Evolutionary conservation across 495 filamentous ascomycete genomes (phyloP).

Genomic region (Penicillium roqueforti): DNA sequence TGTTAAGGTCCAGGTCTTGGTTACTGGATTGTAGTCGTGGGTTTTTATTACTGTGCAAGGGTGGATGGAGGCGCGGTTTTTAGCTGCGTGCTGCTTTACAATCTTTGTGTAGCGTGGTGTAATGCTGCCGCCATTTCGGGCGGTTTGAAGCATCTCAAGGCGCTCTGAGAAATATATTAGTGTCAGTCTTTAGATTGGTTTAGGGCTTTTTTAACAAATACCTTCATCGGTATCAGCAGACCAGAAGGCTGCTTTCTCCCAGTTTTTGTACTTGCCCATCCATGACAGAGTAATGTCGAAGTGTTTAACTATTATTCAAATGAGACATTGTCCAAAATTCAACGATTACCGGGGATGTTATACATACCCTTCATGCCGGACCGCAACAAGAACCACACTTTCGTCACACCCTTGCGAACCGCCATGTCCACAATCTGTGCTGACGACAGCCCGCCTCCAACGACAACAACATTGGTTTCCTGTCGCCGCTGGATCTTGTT

Average conservation of each 20-base stretch:
- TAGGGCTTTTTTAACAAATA: conserved; percentile 7
- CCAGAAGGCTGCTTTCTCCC: conserved; percentile 60
- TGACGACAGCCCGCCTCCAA: conserved; percentile 59
- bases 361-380: conserved; percentile 47
- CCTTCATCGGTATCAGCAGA: conserved; percentile 53
- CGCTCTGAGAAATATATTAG: conserved; percentile 37
- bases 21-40: conserved; percentile 29
- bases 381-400: conserved; percentile 56
- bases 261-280: conserved; percentile 66
- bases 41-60: conserved; percentile 44
- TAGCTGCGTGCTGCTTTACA: conserved; percentile 45
- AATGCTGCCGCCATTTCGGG: conserved; percentile 59
- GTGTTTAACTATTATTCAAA: conserved; percentile 48
- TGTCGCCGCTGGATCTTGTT: conserved; percentile 43
- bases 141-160: conserved; percentile 50
- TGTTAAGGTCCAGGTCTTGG: conserved; percentile 47
- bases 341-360: neutral
- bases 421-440: conserved; percentile 58
- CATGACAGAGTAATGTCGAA: conserved; percentile 61
- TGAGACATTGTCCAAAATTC: neutral
- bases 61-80: conserved; percentile 44
- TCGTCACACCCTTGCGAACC: conserved; percentile 47
- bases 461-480: conserved; percentile 51
- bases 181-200: neutral
- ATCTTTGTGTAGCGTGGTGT: conserved; percentile 55